Conservation (phyloP, 73 alveolate species). For the Uronychia binucleata region DNA sequence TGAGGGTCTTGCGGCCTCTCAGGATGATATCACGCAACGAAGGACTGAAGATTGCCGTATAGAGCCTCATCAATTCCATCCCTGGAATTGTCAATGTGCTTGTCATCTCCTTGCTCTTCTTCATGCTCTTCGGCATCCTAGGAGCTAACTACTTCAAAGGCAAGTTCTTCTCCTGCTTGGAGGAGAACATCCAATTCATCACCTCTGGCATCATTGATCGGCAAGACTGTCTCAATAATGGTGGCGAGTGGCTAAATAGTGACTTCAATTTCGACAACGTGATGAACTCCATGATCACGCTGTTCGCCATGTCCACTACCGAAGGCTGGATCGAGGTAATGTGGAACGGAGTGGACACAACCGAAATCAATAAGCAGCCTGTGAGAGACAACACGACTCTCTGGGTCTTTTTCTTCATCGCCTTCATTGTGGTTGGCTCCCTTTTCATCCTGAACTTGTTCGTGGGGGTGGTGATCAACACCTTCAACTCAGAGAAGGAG, state of each 20-base stretch:
- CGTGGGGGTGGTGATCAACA: slow-evolving; percentile 42
- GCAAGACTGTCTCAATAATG: slow-evolving; percentile 43
- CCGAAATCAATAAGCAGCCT: slow-evolving; percentile 39
- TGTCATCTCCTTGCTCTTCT: slow-evolving; percentile 52
- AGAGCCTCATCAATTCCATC: slow-evolving; percentile 56
- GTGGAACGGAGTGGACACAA: slow-evolving; percentile 49
- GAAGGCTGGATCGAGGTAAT: slow-evolving; percentile 60
- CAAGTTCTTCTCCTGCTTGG: slow-evolving; percentile 54
- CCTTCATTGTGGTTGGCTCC: slow-evolving; percentile 51
- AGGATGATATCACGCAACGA: slow-evolving; percentile 66
- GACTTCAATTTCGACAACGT: slow-evolving; percentile 71
- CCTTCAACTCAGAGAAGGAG: slow-evolving; percentile 70
- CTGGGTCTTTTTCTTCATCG: slow-evolving; percentile 50
- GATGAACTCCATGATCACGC: slow-evolving; percentile 46
- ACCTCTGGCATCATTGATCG: slow-evolving; percentile 31
- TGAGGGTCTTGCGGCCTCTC: slow-evolving; percentile 70
- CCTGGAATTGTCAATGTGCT: slow-evolving; percentile 60
- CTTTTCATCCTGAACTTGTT: slow-evolving; percentile 29
- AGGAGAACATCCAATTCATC: slow-evolving; percentile 4
- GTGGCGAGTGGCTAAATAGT: slow-evolving; percentile 64
- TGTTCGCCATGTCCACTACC: slow-evolving; percentile 52
- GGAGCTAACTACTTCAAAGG: slow-evolving; percentile 73
- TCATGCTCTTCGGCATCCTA: slow-evolving; percentile 67
- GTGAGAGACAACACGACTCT: slow-evolving; percentile 15
- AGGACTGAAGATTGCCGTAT: slow-evolving; percentile 61